phyloP scores from a whole-genome alignment of 306 rosid species.

The Alnus rubra region DNA sequence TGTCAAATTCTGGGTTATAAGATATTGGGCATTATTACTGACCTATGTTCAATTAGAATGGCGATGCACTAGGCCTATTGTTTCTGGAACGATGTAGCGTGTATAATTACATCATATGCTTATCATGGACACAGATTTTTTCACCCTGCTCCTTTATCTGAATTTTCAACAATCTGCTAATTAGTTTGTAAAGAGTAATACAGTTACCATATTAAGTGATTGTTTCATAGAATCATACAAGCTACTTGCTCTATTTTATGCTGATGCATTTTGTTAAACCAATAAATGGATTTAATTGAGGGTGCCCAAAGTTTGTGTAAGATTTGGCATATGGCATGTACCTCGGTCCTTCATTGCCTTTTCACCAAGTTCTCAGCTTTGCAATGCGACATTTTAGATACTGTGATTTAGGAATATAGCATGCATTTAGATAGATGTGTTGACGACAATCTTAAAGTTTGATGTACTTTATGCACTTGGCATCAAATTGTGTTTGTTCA shows the following conservation, averaged over 20 bases:
- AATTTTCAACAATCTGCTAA: neutral
- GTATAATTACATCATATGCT: neutral
- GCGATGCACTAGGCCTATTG: too few relatives aligned
- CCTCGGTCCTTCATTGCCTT: neutral
- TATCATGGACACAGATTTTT: neutral
- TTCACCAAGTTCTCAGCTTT: neutral
- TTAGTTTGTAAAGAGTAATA: neutral
- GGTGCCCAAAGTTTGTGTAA: neutral
- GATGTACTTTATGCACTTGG: neutral
- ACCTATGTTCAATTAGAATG: neutral
- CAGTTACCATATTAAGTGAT: neutral
- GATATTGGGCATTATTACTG: neutral
- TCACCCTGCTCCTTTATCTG: neutral
- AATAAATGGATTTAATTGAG: neutral
- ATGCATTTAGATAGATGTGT: neutral
- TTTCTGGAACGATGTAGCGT: too few relatives aligned
- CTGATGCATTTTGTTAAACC: neutral
- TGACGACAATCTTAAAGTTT: neutral
- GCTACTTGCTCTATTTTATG: neutral
- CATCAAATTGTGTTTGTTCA: neutral
- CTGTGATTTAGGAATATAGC: neutral
- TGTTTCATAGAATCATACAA: neutral
- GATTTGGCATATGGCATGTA: neutral
- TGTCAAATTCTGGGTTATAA: neutral
- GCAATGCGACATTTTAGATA: neutral